Conservation (phyloP, 208 protist genomes). For the Crithidia brevicula region DNA sequence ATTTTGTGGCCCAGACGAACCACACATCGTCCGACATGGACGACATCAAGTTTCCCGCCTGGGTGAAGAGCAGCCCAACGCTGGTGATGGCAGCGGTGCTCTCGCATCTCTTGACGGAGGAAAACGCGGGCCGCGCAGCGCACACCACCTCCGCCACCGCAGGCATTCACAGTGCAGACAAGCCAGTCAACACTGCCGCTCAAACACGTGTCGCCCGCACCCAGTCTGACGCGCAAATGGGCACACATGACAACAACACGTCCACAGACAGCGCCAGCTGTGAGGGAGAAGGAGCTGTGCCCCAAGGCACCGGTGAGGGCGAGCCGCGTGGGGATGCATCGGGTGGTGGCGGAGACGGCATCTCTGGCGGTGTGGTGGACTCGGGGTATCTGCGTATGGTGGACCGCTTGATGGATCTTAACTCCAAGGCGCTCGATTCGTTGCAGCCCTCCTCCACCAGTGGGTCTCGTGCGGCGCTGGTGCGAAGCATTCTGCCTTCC, state of each 20-base stretch:
- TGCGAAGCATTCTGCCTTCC: constrained; percentile 5
- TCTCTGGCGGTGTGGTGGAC: constrained; percentile 10
- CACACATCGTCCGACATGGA: too few relatives aligned
- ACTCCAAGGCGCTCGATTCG: constrained; percentile 34
- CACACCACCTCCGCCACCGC: background rate
- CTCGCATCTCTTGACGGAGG: constrained; percentile 29
- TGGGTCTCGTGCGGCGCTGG: constrained; percentile 12
- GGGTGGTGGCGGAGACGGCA: too few relatives aligned
- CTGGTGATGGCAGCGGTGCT: constrained; percentile 65
- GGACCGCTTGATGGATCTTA: constrained; percentile 33
- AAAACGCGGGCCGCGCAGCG: background rate
- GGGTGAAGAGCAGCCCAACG: constrained; percentile 64
- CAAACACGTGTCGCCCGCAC: too few relatives aligned
- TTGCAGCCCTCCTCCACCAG: constrained; percentile 16
- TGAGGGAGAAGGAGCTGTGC: too few relatives aligned
- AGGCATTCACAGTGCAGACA: too few relatives aligned
- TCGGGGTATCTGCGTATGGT: constrained; percentile 39
- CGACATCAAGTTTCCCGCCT: constrained; percentile 73
- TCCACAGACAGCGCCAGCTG: too few relatives aligned
- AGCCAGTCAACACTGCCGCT: too few relatives aligned
- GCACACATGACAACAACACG: too few relatives aligned
- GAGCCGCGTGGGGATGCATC: too few relatives aligned
- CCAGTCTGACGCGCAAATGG: too few relatives aligned
- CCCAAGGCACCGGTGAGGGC: too few relatives aligned
- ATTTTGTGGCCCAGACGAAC: too few relatives aligned